Percentiles rank a stretch among this genome's conserved stretches.
phyloP scores from a whole-genome alignment of 176 grass and related monocot genomes.

The Pontederia crassipes region DNA sequence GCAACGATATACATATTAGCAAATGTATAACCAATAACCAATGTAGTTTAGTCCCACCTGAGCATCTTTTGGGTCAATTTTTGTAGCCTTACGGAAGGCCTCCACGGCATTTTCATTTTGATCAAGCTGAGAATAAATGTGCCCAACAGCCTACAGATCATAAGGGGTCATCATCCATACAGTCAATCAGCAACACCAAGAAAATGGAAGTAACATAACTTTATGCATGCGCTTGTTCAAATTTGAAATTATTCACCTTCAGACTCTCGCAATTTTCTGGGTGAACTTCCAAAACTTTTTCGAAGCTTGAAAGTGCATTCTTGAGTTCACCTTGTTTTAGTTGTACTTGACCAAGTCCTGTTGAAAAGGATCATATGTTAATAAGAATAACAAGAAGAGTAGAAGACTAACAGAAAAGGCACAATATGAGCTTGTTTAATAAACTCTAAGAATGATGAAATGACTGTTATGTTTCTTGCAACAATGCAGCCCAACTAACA shows the following conservation, averaged over 20 bases:
- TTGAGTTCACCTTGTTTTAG: conserved; percentile 72
- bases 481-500: too few species aligned
- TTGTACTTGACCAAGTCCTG: conserved; percentile 91
- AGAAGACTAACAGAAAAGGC: too few species aligned
- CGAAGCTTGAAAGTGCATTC: conserved; percentile 68
- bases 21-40: too few species aligned
- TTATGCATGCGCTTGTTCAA: neutral
- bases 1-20: too few species aligned
- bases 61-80: conserved; percentile 95
- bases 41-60: conserved; percentile 26
- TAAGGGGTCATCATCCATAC: conserved; percentile 20
- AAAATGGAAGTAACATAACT: neutral
- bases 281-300: conserved; percentile 86
- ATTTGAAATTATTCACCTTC: conserved; percentile 35
- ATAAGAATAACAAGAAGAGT: too few species aligned
- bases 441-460: too few species aligned
- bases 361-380: conserved; percentile 5
- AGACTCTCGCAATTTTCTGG: conserved; percentile 92
- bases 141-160: conserved; percentile 52
- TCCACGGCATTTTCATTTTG: conserved; percentile 82
- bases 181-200: neutral
- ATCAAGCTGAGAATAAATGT: conserved; percentile 61
- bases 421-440: too few species aligned
- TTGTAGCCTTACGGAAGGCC: conserved; percentile 76
- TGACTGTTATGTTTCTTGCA: too few species aligned